Evolutionary conservation across 345 rosid species (phyloP), one percentile per base, ranked within the genome.

Genomic region (Chamaenerion angustifolium): DNA sequence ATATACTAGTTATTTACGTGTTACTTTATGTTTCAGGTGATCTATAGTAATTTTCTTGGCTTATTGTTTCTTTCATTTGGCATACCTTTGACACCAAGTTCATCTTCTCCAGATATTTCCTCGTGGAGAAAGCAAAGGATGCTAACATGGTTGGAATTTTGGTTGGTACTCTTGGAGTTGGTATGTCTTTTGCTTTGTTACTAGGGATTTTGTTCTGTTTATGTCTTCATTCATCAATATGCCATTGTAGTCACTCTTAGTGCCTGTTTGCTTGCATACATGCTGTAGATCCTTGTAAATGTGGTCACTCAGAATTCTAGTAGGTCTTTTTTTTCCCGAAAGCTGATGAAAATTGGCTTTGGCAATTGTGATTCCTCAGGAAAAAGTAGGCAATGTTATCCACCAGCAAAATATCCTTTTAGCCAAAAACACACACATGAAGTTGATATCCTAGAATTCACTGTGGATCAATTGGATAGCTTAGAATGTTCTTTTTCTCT

Each of bases 101-200:
- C 21, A 13, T 48, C 46, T 70, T 56, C 46, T 78, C 63, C 76
- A 90, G 98, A 71, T 90, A 86, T 70, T 90, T 71, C 70, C 67
- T 90, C 40, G 95, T 90, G 69, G 98, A 90, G 76, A 90, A 80
- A 69, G 98, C 98, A 60, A 90, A 82, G 62, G 98, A 90, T 80
- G 92, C 95, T 31, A 81, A 81, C 65, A 78, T 90, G 50, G 65
- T 90, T 51, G 98, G 98, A 57, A 78, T 90, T 60, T 70, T 90
- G 73, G 96, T 86, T 45, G 98, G 98, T 51, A 86, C 98, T 40
- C 98, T 90, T 50, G 95, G 98, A 60, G 98, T 82, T 43, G 96
- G 98, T 86, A 80, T 60, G 81, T 51, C 60, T 19, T 25, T 42
- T 52, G 16, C 14, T 18, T 11, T 10, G 17, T 27, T 51, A 51